phyloP scores from a whole-genome alignment of 306 rosid genomes.

The Ormosia emarginata region DNA sequence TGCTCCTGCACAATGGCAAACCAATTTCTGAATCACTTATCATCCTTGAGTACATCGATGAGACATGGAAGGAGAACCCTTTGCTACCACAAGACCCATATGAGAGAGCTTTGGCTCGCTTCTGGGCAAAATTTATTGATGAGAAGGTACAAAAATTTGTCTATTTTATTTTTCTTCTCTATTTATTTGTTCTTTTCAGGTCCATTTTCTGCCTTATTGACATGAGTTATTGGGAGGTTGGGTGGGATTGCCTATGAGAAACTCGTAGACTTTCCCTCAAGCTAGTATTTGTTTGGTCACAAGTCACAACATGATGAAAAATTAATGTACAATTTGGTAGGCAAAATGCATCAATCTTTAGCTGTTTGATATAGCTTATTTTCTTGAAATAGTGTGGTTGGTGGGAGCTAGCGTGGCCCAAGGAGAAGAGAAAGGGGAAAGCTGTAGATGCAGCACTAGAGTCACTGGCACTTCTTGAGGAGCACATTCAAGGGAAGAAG shows the following conservation, averaged over 20 bases:
- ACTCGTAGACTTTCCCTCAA: not conserved
- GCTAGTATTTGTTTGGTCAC: not conserved
- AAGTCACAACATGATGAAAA: not conserved
- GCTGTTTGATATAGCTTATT: not conserved
- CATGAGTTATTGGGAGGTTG: not conserved
- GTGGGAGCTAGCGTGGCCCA: conserved; percentile 34
- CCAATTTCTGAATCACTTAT: conserved; percentile 42
- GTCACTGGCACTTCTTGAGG: conserved; percentile 40
- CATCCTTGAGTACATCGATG: conserved; percentile 55
- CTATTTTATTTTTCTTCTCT: not conserved
- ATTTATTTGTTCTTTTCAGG: not conserved
- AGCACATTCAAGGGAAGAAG: conserved; percentile 49
- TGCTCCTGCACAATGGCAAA: conserved; percentile 28
- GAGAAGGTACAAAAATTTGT: conserved; percentile 35
- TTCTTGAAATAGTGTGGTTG: conserved; percentile 28
- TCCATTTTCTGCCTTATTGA: not conserved
- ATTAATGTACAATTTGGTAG: not conserved
- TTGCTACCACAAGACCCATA: conserved; percentile 30
- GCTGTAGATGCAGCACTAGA: conserved; percentile 40
- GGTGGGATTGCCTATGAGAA: not conserved
- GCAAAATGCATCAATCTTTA: not conserved
- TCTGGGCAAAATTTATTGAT: conserved; percentile 46
- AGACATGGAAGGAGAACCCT: conserved; percentile 49
- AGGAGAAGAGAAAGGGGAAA: conserved; percentile 45
- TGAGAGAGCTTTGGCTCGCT: conserved; percentile 42